Evolutionary conservation across 2,329 filamentous ascomycete genomes (phyloP).

Genomic region (Stemphylium lycopersici): DNA sequence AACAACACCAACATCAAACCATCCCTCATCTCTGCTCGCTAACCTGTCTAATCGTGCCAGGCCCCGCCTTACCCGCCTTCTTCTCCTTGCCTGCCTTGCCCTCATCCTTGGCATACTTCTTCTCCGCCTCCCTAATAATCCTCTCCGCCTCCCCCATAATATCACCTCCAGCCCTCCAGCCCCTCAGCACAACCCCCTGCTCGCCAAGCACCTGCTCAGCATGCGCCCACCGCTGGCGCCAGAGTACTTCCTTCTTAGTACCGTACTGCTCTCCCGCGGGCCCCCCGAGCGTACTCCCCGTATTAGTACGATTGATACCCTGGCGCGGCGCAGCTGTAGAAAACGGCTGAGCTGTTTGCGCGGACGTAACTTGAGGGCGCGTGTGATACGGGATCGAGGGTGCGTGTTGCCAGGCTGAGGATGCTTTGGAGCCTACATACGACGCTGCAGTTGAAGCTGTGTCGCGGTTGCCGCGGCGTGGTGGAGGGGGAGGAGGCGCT

Average conservation of each 20-base stretch:
- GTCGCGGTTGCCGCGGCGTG: slow-evolving; percentile 45
- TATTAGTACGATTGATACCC: slow-evolving; percentile 33
- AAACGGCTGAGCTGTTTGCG: slow-evolving; percentile 33
- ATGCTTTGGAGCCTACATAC: slow-evolving; percentile 48
- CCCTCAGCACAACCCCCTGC: slow-evolving; percentile 71
- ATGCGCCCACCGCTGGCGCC: slow-evolving; percentile 69
- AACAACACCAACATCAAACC: no score
- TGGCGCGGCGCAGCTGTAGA: slow-evolving; percentile 32
- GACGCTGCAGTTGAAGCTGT: slow-evolving; percentile 47
- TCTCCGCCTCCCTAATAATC: slow-evolving; percentile 64
- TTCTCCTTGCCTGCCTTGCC: not conserved
- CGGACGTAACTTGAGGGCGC: slow-evolving; percentile 27
- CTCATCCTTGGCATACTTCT: slow-evolving; percentile 34
- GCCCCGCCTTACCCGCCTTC: not conserved
- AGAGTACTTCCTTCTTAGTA: slow-evolving; percentile 75
- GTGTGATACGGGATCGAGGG: slow-evolving; percentile 36
- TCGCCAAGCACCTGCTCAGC: slow-evolving; percentile 69
- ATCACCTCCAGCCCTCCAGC: slow-evolving; percentile 75
- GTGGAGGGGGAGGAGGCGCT: slow-evolving; percentile 46
- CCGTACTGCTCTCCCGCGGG: slow-evolving; percentile 35
- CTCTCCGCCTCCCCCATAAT: slow-evolving; percentile 69
- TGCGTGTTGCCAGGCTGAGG: slow-evolving; percentile 43
- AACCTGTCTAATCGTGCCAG: not conserved
- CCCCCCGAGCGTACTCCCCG: slow-evolving; percentile 32
- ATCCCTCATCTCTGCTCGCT: not conserved